Evolutionary conservation across 371 early-diverging fungal species (phyloP), one percentile per base, ranked within the genome.

Genomic region (Circinella minor): DNA sequence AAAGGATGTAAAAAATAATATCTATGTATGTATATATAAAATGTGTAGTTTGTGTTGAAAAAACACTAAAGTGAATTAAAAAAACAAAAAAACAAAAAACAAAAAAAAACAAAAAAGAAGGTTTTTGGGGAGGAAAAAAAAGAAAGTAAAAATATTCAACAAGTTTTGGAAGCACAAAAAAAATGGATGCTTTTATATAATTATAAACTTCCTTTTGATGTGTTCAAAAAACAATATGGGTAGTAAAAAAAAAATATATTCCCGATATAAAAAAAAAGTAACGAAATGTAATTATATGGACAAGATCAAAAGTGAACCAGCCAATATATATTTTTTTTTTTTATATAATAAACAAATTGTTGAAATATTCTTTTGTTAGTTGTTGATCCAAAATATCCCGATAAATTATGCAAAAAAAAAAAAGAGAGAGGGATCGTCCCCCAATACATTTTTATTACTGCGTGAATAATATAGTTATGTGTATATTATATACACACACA

Each of bases 261-360:
- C 63, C 63, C 63, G 63, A 63, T 51, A 51, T 43, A 27, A 27
- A 27, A 27, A 27, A 27, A 27, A 27, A 27, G 27, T 1, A 27
- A 27, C 27, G 27, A 27, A 27, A 27, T 27, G 27, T 27, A 27
- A 27, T 27, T 27, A 27, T 34, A 34, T 63, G 63, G 63, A 47
- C 63, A 39, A 38, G 63, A 63, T 63, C 63, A 34, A 63, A 63
- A 63, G 63, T 36, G 47, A 46, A 46, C 63, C 47, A n/a, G 10
- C 39, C 38, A 39, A n/a, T 61, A 36, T n/a, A n/a, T n/a, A n/a
- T n/a, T 36, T 36, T 18, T 14, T 15, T 47, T 15, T 47, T n/a
- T n/a, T n/a, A n/a, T n/a, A 43, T 11, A 43, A 43, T 43, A 43
- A 43, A 43, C 43, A 43, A 43, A 43, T 43, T 43, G 6, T 6